A percentile compares a stretch with the other conserved stretches of the same genome.
Conservation (phyloP, 768 basidiomycete species). For the Hemileccinum impolitum region DNA sequence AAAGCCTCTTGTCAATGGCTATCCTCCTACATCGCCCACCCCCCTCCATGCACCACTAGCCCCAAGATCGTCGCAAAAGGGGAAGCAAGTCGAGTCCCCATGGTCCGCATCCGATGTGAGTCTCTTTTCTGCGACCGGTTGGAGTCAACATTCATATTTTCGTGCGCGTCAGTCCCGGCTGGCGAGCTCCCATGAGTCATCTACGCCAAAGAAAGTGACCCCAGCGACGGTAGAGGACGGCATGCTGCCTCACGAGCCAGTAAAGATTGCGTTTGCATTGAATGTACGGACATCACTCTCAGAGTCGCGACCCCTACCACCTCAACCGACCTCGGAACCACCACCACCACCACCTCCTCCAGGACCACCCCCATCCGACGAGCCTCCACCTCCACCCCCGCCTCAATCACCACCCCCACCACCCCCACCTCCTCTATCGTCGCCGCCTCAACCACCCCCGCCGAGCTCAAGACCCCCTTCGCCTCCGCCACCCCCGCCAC, state of each 20-base stretch:
- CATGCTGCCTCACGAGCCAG: slow-evolving; percentile 30
- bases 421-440: slow-evolving; percentile 23
- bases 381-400: slow-evolving; percentile 29
- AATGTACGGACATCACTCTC: slow-evolving; percentile 26
- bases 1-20: slow-evolving; percentile 46
- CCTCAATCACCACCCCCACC: slow-evolving; percentile 31
- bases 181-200: slow-evolving; percentile 17
- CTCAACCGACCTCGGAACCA: slow-evolving; percentile 37
- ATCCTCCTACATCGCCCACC: slow-evolving; percentile 27
- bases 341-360: slow-evolving; percentile 36
- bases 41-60: slow-evolving; percentile 28
- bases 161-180: slow-evolving; percentile 13
- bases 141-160: slow-evolving; percentile 4
- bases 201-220: slow-evolving; percentile 14
- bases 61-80: slow-evolving; percentile 37
- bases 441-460: slow-evolving; percentile 27
- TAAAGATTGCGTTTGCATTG: slow-evolving; percentile 31
- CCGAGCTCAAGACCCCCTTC: slow-evolving; percentile 26
- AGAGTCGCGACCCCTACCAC: slow-evolving; percentile 31
- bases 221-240: slow-evolving; percentile 28
- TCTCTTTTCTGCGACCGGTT: slow-evolving; percentile 5
- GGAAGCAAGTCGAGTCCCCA: slow-evolving; percentile 39
- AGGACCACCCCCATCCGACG: slow-evolving; percentile 28
- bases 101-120: slow-evolving; percentile 36
- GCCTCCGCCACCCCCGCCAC: neutral